phyloP scores from a whole-genome alignment of 2,329 filamentous ascomycete genomes.

The Zalaria obscura region DNA sequence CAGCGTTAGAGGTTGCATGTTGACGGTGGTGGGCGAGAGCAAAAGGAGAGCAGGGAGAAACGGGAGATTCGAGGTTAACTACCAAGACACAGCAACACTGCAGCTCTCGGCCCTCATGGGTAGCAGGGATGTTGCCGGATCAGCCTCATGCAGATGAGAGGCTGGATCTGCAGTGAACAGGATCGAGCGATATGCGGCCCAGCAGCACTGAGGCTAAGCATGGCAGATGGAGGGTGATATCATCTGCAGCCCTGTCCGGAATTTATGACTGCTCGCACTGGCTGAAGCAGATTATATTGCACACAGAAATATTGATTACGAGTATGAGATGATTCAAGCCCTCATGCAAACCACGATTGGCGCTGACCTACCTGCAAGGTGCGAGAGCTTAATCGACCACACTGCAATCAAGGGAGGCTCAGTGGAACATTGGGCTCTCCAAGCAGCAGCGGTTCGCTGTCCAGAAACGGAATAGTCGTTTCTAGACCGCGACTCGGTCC shows the following conservation, averaged over 20 bases:
- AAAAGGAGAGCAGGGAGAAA: neutral
- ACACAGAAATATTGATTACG: too few relatives aligned
- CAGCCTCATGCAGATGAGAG: neutral
- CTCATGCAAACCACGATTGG: too few relatives aligned
- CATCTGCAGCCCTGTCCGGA: neutral
- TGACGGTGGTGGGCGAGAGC: constrained; percentile 1
- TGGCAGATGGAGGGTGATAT: neutral
- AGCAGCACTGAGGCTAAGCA: neutral
- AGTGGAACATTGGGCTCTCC: too few relatives aligned
- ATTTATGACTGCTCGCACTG: neutral
- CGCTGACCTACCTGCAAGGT: too few relatives aligned
- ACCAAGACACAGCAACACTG: neutral
- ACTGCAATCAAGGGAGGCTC: too few relatives aligned
- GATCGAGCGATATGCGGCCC: neutral
- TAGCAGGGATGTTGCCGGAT: neutral
- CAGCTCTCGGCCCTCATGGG: neutral
- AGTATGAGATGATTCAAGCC: too few relatives aligned
- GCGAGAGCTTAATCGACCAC: too few relatives aligned
- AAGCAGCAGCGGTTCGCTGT: too few relatives aligned
- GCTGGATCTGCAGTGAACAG: neutral
- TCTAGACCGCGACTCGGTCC: too few relatives aligned
- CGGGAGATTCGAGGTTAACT: constrained; percentile 4
- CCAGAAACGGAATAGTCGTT: too few relatives aligned
- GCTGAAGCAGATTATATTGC: too few relatives aligned
- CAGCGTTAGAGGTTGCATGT: constrained; percentile 27